Base-by-base conservation (phyloP, 2,329 filamentous ascomycete genomes). In the Alternaria gaisen region DNA sequence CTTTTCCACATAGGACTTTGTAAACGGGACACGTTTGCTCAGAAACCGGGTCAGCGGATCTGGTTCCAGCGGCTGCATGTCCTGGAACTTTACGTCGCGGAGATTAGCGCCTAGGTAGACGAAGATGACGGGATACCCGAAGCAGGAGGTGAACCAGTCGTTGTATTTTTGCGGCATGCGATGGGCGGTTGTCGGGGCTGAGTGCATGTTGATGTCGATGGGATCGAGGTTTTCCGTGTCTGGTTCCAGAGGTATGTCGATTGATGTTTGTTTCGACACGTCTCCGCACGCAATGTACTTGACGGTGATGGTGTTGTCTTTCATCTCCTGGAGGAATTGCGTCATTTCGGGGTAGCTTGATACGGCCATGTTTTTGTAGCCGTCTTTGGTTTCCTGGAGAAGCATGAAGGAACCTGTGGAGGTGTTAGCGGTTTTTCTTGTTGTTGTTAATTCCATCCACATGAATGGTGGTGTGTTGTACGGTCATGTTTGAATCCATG, bases 401-500 rank as follows among this genome's bases (percentile, higher is more conserved):
- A 84, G 67, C 80, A 83, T 77, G 44, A 77, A 78, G 2, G 61
- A 61, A 9, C 74, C 73, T 76, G 42, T 8, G 1, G 26, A 11
- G 8, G 14, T 32, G 16, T 42, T 47, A 56, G 16, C 22, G 20
- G n/a, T 32, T 38, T 30, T 16, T 18, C 22, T 28, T 20, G 5
- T 26, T 22, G 3, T 44, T 8, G 3, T n/a, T 38, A 0, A 8
- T n/a, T 4, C 3, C 40, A 16, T 16, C n/a, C 32, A 14, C 14
- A 36, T 14, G n/a, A 8, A 20, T 7, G 20, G 10, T 30, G 7
- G 30, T n/a, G 6, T n/a, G 24, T 38, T 34, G 68, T 73, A 61
- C 82, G 72, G 64, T 84, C 82, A 60, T 82, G 79, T 28, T 78
- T 71, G 57, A 84, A 81, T 61, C 82, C 82, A 72, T 81, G 69